Conservation (phyloP, 192 early-diverging fungal genomes). For the Mortierella alpina region DNA sequence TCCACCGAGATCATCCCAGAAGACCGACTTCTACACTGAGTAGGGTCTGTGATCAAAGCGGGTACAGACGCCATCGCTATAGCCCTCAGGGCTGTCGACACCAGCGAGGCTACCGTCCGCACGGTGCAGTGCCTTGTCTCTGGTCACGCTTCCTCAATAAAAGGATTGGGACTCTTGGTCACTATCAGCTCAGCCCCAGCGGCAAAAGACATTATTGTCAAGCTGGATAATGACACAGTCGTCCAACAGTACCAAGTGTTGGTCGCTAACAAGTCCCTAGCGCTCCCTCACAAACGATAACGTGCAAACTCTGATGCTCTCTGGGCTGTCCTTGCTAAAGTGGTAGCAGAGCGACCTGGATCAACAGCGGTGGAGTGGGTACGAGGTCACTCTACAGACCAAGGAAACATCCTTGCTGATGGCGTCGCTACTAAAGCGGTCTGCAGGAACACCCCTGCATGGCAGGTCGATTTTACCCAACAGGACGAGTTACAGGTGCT, state of each 20-base stretch:
- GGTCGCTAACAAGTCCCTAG: neutral
- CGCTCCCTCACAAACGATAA: neutral
- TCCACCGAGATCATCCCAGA: no score
- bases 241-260: neutral
- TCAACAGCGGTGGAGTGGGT: neutral
- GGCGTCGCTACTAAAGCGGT: neutral
- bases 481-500: neutral
- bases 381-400: no score
- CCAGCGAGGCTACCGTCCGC: no score
- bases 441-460: neutral
- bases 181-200: neutral
- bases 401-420: neutral
- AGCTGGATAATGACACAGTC: constrained; percentile 1
- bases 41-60: no score
- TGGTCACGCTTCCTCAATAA: no score
- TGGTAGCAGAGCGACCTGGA: neutral
- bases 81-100: no score
- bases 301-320: neutral
- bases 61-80: no score
- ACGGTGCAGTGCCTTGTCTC: no score
- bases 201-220: neutral
- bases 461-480: neutral
- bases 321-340: neutral
- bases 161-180: neutral
- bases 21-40: no score